Evolutionary conservation across 2,329 filamentous ascomycete species (phyloP), one percentile per base, ranked within the genome.

Genomic region (Penicillium fuscoglaucum): DNA sequence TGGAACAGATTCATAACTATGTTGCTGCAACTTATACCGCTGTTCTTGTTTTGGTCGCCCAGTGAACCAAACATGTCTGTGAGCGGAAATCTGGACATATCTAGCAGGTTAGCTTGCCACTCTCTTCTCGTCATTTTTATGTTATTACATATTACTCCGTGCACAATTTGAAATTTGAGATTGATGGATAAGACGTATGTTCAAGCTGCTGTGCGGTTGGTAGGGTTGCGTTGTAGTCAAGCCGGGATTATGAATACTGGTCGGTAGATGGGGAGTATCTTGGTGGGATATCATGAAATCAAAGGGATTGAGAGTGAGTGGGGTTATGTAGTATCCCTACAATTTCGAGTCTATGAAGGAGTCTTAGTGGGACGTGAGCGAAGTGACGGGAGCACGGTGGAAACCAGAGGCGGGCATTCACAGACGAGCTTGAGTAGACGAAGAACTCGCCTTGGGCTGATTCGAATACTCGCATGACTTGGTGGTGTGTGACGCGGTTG

Each of bases 1-100:
- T 66, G 41, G 63, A 66, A 31, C 48, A 58, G 31, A 52, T 66
- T 47, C 62, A 68, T 44, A 45, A 55, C 40, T 66, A 66, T 47
- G 47, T 56, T 33, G 57, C 60, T 15, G 52, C 60, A 13, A 63
- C 57, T 9, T 61, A 64, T 41, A 64, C 64, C 2, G 55, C 64
- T 10, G 37, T 66, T 33, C 19, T 64, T 15, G 63, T 66, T 12
- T 21, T 68, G 46, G 52, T 35, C 1, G 39, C 52, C n/a, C 55
- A 66, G 35, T 62, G 52, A 39, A 12, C 8, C 3, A 29, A 31
- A 24, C 4, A 51, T 19, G 35, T 9, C 15, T 1, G 8, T 13
- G 31, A 3, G 28, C 15, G 31, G 9, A 15, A 37, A 12, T 13
- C 26, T n/a, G 21, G 31, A 21, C 12, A 5, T 17, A 33, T 15